phyloP scores from a whole-genome alignment of 2,329 filamentous ascomycete genomes.

The Pseudocercospora macadamiae region DNA sequence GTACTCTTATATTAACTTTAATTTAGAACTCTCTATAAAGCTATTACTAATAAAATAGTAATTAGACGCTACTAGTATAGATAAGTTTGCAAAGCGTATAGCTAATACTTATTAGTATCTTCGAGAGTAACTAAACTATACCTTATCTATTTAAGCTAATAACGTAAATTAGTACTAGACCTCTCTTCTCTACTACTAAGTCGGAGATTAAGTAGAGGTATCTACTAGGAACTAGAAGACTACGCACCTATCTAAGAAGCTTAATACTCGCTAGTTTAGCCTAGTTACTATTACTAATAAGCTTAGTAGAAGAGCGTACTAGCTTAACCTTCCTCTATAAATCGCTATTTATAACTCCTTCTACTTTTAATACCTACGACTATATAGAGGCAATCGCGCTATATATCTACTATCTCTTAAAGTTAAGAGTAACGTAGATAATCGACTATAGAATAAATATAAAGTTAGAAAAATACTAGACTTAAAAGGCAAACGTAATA shows the following conservation, averaged over 20 bases:
- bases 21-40: neutral
- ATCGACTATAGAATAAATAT: neutral
- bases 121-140: neutral
- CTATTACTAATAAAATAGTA: neutral
- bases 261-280: neutral
- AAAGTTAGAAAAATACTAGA: neutral
- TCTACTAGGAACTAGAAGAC: conserved; percentile 4
- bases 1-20: neutral
- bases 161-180: neutral
- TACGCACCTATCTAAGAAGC: neutral
- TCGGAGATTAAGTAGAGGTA: neutral
- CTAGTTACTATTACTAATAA: neutral
- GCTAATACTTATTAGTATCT: too few species aligned
- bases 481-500: neutral
- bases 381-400: neutral
- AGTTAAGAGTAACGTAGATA: neutral
- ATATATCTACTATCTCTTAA: neutral
- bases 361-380: neutral
- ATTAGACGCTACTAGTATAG: too few species aligned
- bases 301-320: neutral
- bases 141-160: neutral
- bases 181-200: neutral
- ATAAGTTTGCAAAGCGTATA: too few species aligned
- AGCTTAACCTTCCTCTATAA: neutral
- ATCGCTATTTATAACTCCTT: neutral